phyloP scores from a whole-genome alignment of 75 land plant species.

The Picea glauca region DNA sequence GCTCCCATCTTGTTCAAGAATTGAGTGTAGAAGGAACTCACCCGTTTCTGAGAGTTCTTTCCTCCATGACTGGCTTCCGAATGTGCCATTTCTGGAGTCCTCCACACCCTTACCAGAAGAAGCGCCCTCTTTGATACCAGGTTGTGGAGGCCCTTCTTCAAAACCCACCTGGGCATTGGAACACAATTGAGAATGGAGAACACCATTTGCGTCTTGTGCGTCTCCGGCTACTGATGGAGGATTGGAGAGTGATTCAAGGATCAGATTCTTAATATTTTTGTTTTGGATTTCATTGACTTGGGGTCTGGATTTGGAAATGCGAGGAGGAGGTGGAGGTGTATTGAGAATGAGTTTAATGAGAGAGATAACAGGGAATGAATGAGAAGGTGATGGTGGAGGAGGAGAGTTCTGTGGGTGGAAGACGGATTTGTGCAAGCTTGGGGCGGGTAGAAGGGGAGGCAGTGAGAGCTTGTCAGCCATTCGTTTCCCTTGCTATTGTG shows the following conservation, averaged over 20 bases:
- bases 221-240: conserved; percentile 5
- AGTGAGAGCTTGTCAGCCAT: conserved; percentile 1
- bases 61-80: conserved; percentile 7
- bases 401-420: conserved; percentile 4
- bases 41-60: conserved; percentile 35
- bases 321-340: conserved; percentile 21
- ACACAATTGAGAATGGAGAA: background rate
- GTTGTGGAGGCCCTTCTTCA: too few species aligned
- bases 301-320: conserved; percentile 7
- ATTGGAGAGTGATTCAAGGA: background rate
- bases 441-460: background rate
- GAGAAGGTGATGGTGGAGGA: conserved; percentile 18
- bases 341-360: conserved; percentile 18
- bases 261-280: background rate
- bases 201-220: background rate
- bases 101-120: too few species aligned
- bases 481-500: background rate
- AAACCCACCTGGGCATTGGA: too few species aligned
- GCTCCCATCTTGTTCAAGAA: conserved; percentile 19
- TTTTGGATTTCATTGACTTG: background rate
- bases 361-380: conserved; percentile 21
- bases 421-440: background rate
- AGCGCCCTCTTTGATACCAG: too few species aligned
- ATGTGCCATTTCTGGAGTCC: background rate
- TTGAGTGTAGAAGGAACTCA: conserved; percentile 33